Evolutionary conservation across 495 filamentous ascomycete genomes (phyloP).

Genomic region (Aspergillus indologenus): DNA sequence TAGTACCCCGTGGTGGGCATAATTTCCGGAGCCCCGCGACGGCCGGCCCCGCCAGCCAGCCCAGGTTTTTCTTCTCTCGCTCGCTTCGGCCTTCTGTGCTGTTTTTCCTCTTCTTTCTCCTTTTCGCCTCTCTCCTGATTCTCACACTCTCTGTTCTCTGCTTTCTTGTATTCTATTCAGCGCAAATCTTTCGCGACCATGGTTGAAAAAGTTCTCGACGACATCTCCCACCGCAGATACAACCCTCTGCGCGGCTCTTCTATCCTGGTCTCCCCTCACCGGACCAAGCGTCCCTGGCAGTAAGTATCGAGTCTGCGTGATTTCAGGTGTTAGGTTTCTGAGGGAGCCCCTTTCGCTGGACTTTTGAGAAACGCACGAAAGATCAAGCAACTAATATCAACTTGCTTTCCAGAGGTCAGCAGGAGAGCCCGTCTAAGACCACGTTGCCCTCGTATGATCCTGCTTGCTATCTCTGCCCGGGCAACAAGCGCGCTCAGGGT

Average conservation of each 20-base stretch:
- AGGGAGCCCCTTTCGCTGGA: background rate
- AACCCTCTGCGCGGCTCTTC: constrained; percentile 88
- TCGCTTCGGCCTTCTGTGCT: background rate
- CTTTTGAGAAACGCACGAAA: background rate
- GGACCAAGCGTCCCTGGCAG: constrained; percentile 98
- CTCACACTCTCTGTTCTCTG: constrained; percentile 15
- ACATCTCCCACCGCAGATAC: constrained; percentile 93
- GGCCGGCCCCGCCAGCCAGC: background rate
- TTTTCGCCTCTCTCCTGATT: constrained; percentile 3
- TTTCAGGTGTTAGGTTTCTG: background rate
- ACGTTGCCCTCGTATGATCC: constrained; percentile 79
- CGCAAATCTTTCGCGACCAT: constrained; percentile 30
- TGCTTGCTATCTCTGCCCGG: constrained; percentile 93
- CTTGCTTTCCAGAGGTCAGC: constrained; percentile 65
- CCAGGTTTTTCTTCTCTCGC: constrained; percentile 5
- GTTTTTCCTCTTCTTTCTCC: constrained; percentile 4
- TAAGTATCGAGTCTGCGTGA: constrained; percentile 48
- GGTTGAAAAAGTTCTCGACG: constrained; percentile 76
- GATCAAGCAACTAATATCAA: constrained; percentile 6
- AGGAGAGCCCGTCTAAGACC: constrained; percentile 77
- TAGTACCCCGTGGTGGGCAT: background rate
- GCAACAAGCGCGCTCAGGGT: constrained; percentile 88
- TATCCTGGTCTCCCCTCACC: constrained; percentile 91
- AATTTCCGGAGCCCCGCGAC: background rate
- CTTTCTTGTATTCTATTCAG: background rate